Conservation (phyloP, 1,284 basidiomycete genomes). For the Rhodotorula sp. region DNA sequence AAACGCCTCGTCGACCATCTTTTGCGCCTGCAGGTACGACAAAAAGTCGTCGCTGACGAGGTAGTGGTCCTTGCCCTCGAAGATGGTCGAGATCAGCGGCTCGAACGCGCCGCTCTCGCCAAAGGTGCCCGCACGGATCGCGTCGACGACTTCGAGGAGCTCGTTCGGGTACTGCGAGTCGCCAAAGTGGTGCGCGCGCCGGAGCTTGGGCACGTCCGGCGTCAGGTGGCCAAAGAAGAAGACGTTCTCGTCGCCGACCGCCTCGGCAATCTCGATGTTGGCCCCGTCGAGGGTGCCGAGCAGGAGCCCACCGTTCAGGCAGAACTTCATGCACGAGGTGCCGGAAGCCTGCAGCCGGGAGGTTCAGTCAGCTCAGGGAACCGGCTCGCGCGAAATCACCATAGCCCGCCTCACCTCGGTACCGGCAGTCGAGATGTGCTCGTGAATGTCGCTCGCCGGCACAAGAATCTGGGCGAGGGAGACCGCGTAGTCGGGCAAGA, state of each 20-base stretch:
- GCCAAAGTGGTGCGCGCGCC: slow-evolving; percentile 35
- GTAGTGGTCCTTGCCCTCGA: slow-evolving; percentile 41
- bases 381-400: too few relatives aligned
- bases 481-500: slow-evolving; percentile 66
- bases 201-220: slow-evolving; percentile 31
- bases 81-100: slow-evolving; percentile 38
- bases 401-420: slow-evolving; percentile 59
- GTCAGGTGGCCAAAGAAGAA: slow-evolving; percentile 56
- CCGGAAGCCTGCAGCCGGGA: slow-evolving; percentile 48
- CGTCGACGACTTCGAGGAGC: slow-evolving; percentile 42
- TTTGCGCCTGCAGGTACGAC: slow-evolving; percentile 73
- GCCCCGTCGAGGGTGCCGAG: slow-evolving; percentile 66
- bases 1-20: slow-evolving; percentile 83
- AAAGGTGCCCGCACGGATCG: slow-evolving; percentile 40
- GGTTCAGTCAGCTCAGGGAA: too few relatives aligned
- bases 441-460: slow-evolving; percentile 83
- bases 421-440: slow-evolving; percentile 91
- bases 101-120: slow-evolving; percentile 41
- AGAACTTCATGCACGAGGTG: slow-evolving; percentile 87
- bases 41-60: slow-evolving; percentile 81
- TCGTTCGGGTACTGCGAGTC: slow-evolving; percentile 30
- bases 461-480: slow-evolving; percentile 60
- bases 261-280: slow-evolving; percentile 91
- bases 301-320: slow-evolving; percentile 80
- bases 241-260: slow-evolving; percentile 66